A percentile compares a stretch with the other conserved stretches of the same genome.
Evolutionary conservation across 1,284 basidiomycete species (phyloP).

Genomic region (Cryptococcus neoformans): DNA sequence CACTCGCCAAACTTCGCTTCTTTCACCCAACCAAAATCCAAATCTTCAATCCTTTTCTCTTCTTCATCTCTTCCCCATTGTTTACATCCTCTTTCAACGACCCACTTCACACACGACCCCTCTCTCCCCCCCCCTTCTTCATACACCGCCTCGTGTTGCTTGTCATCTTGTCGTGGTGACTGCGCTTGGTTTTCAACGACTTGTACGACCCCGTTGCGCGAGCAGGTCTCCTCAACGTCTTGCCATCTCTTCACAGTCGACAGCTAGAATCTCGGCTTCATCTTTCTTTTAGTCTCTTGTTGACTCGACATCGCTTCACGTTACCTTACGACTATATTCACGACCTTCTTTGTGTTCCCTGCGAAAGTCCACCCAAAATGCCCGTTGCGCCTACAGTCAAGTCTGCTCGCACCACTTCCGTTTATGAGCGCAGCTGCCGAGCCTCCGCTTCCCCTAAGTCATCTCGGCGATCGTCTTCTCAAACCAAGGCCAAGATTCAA

Average conservation of each 20-base stretch:
- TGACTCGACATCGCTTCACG: background rate
- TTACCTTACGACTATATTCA: background rate
- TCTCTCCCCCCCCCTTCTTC: background rate
- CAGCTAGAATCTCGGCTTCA: constrained; percentile 3
- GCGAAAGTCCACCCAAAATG: constrained; percentile 17
- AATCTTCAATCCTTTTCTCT: constrained; percentile 1
- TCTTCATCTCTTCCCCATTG: background rate
- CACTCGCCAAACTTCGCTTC: background rate
- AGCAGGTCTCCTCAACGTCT: constrained; percentile 26
- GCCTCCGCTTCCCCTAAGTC: constrained; percentile 34
- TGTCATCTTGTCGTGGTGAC: no score
- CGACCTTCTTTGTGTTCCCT: background rate
- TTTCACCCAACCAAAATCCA: background rate
- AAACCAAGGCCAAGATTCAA: constrained; percentile 15
- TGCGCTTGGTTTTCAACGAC: no score
- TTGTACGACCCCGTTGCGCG: constrained; percentile 8
- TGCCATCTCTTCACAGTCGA: constrained; percentile 29
- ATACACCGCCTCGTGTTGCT: background rate
- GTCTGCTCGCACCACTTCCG: constrained; percentile 34
- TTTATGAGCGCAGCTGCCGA: constrained; percentile 41
- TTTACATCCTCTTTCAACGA: background rate
- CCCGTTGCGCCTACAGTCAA: constrained; percentile 39
- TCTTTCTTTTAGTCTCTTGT: constrained; percentile 2
- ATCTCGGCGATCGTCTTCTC: constrained; percentile 8
- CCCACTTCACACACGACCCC: background rate